These are phyloP conservation scores for Xylariaceae sp. DNA, from an alignment of 2,329 filamentous ascomycete species.

Conservation along the genomic window DNA sequence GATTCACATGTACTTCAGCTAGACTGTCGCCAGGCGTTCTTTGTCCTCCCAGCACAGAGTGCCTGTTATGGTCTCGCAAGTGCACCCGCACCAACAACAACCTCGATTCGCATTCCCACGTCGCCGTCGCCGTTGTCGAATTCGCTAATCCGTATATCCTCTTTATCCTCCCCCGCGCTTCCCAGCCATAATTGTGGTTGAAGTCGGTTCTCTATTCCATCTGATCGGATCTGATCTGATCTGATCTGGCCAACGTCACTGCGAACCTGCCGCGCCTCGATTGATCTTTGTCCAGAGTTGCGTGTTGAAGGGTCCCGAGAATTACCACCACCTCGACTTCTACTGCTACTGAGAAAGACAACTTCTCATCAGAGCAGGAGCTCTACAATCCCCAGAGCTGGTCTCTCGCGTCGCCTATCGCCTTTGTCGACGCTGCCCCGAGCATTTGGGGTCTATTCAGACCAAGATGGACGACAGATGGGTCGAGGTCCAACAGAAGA, in stretches of 20 bases:
- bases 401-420: constrained; percentile 35
- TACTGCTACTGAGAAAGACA: constrained; percentile 27
- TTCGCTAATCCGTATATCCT: constrained; percentile 1
- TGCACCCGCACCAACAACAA: constrained; percentile 22
- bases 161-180: constrained; percentile 10
- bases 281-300: constrained; percentile 34
- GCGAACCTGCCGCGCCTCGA: constrained; percentile 21
- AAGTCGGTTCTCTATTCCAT: not conserved
- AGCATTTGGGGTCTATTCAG: constrained; percentile 38
- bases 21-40: constrained; percentile 12
- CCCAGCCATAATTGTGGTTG: not conserved
- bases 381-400: constrained; percentile 33
- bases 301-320: constrained; percentile 46
- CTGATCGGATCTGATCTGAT: not conserved
- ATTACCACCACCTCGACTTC: constrained; percentile 36
- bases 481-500: constrained; percentile 91
- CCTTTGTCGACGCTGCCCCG: constrained; percentile 44
- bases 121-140: constrained; percentile 6
- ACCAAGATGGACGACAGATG: constrained; percentile 63
- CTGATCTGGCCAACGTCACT: constrained; percentile 16
- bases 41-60: constrained; percentile 6
- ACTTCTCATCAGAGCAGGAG: constrained; percentile 27
- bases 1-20: constrained; percentile 21
- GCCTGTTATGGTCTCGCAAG: constrained; percentile 22
- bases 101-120: constrained; percentile 12